Percentiles rank a stretch among this genome's conserved stretches.
Evolutionary conservation across 805 yeast species (phyloP).

Genomic region (Saccharomycopsis vini): DNA sequence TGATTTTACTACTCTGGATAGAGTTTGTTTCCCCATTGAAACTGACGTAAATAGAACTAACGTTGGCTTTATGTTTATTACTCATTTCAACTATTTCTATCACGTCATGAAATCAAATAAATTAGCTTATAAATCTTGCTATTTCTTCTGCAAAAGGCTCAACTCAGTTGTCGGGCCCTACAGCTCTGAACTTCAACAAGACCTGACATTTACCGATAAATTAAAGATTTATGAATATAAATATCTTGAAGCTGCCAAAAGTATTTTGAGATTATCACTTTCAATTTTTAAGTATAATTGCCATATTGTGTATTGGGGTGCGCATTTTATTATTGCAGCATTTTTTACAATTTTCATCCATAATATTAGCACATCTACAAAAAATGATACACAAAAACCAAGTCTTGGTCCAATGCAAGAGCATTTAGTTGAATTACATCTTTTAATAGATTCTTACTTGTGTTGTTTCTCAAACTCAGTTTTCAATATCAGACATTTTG

Average conservation of each 20-base stretch:
- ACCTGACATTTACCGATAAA: neutral
- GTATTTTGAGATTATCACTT: constrained; percentile 3
- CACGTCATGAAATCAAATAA: constrained; percentile 8
- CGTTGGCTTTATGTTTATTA: constrained; percentile 1
- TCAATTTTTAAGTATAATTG: neutral
- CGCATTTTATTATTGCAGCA: constrained; percentile 8
- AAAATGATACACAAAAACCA: neutral
- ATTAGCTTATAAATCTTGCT: constrained; percentile 8
- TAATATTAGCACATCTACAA: neutral
- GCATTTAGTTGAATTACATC: constrained; percentile 8
- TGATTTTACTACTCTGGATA: neutral
- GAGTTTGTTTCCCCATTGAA: neutral
- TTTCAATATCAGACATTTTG: neutral
- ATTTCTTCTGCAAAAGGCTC: constrained; percentile 1
- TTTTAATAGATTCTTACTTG: constrained; percentile 13
- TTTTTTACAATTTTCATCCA: constrained; percentile 12
- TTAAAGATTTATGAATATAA: neutral
- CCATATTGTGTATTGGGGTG: constrained; percentile 6
- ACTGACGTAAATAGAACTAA: neutral
- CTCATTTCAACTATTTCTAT: constrained; percentile 5
- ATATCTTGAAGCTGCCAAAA: constrained; percentile 3
- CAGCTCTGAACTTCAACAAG: neutral
- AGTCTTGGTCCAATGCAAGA: constrained; percentile 4
- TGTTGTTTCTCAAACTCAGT: constrained; percentile 5
- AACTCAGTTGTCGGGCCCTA: neutral